Conservation (phyloP, 2,329 filamentous ascomycete genomes). For the Paraconiothyrium brasiliense region DNA sequence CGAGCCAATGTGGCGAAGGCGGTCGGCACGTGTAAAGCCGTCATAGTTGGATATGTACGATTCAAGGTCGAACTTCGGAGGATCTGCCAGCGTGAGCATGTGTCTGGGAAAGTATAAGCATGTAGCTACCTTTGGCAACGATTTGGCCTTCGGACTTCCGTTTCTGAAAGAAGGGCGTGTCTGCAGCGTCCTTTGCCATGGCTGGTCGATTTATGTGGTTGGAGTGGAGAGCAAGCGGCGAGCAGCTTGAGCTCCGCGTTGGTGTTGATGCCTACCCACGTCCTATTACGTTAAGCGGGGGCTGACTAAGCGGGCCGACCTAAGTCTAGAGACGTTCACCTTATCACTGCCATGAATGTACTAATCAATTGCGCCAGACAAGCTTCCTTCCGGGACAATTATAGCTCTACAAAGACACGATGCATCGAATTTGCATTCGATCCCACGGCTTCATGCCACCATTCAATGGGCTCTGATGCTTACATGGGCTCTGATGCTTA, state of each 20-base stretch:
- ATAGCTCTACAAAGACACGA: no score
- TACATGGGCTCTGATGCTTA: no score
- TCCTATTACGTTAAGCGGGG: conserved; percentile 16
- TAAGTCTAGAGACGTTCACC: background rate
- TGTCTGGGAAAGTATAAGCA: background rate
- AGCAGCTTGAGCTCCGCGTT: conserved; percentile 16
- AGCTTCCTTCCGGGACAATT: no score
- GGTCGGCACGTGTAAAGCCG: conserved; percentile 81
- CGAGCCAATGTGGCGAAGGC: conserved; percentile 82
- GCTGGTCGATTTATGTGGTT: conserved; percentile 14
- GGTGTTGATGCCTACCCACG: conserved; percentile 16
- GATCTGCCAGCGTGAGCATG: conserved; percentile 61
- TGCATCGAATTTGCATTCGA: no score
- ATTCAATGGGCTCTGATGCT: no score
- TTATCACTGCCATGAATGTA: background rate
- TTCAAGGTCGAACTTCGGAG: conserved; percentile 90
- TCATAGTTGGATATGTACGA: conserved; percentile 89
- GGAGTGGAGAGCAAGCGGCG: conserved; percentile 6
- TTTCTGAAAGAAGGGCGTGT: conserved; percentile 48
- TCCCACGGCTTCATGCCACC: no score
- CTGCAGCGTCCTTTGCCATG: conserved; percentile 47
- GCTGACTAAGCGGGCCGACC: conserved; percentile 17
- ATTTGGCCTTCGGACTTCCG: conserved; percentile 35
- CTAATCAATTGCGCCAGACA: background rate
- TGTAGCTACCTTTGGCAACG: conserved; percentile 44